Conservation (phyloP, 1,284 basidiomycete species). For the Porodaedalea pini region DNA sequence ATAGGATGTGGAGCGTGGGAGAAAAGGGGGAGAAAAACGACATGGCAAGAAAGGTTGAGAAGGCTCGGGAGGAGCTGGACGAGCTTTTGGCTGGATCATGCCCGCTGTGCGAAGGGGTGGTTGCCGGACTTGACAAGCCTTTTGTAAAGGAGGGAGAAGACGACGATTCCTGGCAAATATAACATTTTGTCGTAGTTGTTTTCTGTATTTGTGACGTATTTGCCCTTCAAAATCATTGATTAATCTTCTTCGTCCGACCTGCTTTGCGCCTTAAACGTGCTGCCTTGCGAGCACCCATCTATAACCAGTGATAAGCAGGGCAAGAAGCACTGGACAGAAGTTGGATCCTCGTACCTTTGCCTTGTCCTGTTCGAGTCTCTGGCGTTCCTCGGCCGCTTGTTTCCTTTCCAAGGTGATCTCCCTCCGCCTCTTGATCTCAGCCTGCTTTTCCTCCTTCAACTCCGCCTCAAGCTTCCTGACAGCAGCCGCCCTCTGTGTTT, state of each 20-base stretch:
- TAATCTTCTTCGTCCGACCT: slow-evolving; percentile 75
- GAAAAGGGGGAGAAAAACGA: slow-evolving; percentile 44
- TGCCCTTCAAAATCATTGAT: slow-evolving; percentile 42
- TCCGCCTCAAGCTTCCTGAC: slow-evolving; percentile 70
- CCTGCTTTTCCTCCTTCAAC: slow-evolving; percentile 70
- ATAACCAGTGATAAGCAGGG: slow-evolving; percentile 18
- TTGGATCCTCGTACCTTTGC: slow-evolving; percentile 48
- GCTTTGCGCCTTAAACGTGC: slow-evolving; percentile 65
- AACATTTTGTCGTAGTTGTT: slow-evolving; percentile 24
- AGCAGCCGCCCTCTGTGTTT: slow-evolving; percentile 58
- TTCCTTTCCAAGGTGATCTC: slow-evolving; percentile 68
- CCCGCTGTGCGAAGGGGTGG: slow-evolving; percentile 86
- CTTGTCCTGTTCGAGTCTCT: slow-evolving; percentile 67
- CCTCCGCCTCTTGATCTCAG: slow-evolving; percentile 57
- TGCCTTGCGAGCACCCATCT: slow-evolving; percentile 79
- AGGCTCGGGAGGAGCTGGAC: slow-evolving; percentile 77
- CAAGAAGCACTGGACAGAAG: neutral
- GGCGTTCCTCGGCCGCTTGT: slow-evolving; percentile 65
- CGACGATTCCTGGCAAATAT: slow-evolving; percentile 80
- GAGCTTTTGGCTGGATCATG: slow-evolving; percentile 84
- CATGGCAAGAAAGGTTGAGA: slow-evolving; percentile 59
- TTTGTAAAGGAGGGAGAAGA: slow-evolving; percentile 81
- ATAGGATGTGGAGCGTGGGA: slow-evolving; percentile 42
- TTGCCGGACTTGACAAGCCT: slow-evolving; percentile 81
- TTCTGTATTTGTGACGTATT: slow-evolving; percentile 8